These are phyloP conservation scores for Debaryomyces sp. DNA, from an alignment of 1,139 yeast genomes.

Conservation along the genomic window DNA sequence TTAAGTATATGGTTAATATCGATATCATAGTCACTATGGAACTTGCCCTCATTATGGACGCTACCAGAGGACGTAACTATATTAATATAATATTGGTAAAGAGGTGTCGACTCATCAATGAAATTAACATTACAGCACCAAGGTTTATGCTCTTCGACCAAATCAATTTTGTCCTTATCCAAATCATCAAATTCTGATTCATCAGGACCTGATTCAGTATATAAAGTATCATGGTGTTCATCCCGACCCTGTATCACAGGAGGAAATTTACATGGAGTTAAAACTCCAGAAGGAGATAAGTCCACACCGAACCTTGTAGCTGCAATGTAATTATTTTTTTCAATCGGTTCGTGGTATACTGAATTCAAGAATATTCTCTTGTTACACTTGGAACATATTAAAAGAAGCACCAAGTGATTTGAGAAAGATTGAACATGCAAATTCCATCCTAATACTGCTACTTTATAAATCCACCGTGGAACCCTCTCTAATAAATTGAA, in stretches of 20 bases:
- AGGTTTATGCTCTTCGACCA: constrained; percentile 32
- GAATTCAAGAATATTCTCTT: constrained; percentile 33
- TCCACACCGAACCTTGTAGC: constrained; percentile 14
- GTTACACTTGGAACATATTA: constrained; percentile 42
- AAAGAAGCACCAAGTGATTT: constrained; percentile 29
- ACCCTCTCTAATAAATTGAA: constrained; percentile 21
- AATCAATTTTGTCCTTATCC: constrained; percentile 25
- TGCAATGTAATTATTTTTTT: constrained; percentile 4
- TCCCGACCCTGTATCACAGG: constrained; percentile 1
- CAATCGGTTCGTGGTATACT: constrained; percentile 9
- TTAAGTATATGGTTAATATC: constrained; percentile 15
- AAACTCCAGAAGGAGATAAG: constrained; percentile 27
- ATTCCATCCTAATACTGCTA: constrained; percentile 43
- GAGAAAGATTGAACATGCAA: constrained; percentile 35
- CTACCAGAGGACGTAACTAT: constrained; percentile 24
- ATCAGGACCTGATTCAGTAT: constrained; percentile 5
- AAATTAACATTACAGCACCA: constrained; percentile 36
- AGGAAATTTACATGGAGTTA: constrained; percentile 39
- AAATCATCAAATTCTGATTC: constrained; percentile 16
- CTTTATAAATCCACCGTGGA: constrained; percentile 36
- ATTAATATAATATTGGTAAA: constrained; percentile 27
- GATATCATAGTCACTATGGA: constrained; percentile 19
- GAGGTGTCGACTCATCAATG: constrained; percentile 16
- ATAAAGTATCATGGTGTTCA: constrained; percentile 1
- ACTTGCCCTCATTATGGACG: constrained; percentile 33